Evolutionary conservation across 495 filamentous ascomycete genomes (phyloP).

Genomic region (Aspergillus sclerotioniger): DNA sequence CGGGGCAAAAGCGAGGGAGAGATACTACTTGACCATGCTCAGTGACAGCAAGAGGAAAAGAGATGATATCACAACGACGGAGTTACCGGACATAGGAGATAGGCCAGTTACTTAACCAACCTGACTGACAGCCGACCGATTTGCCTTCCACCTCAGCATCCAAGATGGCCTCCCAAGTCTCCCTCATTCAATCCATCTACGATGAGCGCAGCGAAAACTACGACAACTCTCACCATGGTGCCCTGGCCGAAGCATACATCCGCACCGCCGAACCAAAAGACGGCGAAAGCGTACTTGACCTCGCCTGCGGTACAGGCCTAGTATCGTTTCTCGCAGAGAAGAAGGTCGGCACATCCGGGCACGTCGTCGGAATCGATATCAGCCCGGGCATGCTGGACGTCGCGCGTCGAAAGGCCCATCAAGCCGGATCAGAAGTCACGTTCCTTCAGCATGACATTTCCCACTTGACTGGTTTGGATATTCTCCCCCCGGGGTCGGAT

Average conservation of each 20-base stretch:
- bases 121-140: no score
- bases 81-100: neutral
- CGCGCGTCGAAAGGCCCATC: slow-evolving; percentile 20
- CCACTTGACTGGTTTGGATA: slow-evolving; percentile 19
- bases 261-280: slow-evolving; percentile 16
- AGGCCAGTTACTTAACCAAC: neutral
- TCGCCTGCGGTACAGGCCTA: slow-evolving; percentile 46
- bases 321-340: slow-evolving; percentile 32
- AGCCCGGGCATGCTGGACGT: slow-evolving; percentile 33
- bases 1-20: no score
- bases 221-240: slow-evolving; percentile 15
- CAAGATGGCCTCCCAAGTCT: neutral
- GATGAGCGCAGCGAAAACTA: slow-evolving; percentile 11
- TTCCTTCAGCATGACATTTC: slow-evolving; percentile 38
- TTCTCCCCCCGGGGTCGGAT: slow-evolving; percentile 2
- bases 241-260: slow-evolving; percentile 20
- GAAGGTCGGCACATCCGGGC: slow-evolving; percentile 30
- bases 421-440: neutral
- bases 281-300: slow-evolving; percentile 39
- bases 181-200: slow-evolving; percentile 9
- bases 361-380: slow-evolving; percentile 44
- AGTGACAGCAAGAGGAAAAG: neutral
- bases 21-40: no score
- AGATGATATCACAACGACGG: neutral
- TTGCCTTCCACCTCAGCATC: neutral